These are phyloP conservation scores for Picea abies DNA, from an alignment of 83 land plant genomes.

Conservation along the genomic window DNA sequence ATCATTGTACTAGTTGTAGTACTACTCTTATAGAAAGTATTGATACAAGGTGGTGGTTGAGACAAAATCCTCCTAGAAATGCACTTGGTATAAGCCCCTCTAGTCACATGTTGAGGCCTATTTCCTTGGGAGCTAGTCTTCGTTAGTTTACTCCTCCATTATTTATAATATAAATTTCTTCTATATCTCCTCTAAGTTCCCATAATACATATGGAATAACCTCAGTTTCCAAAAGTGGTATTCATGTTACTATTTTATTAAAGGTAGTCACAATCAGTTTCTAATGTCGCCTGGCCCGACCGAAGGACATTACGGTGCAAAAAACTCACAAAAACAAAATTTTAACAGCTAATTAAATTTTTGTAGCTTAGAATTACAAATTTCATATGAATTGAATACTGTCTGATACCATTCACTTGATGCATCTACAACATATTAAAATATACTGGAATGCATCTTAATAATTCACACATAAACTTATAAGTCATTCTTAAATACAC, in stretches of 20 bases:
- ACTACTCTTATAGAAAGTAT: conserved; percentile 54
- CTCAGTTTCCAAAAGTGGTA: conserved; percentile 67
- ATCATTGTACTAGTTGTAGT: conserved; percentile 30
- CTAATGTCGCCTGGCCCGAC: too few species aligned
- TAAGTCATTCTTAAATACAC: too few species aligned
- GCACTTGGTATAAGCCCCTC: conserved; percentile 71
- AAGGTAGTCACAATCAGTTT: conserved; percentile 50
- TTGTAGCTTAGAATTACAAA: too few species aligned
- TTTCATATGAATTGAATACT: too few species aligned
- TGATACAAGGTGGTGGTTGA: conserved; percentile 44
- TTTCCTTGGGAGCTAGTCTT: conserved; percentile 85
- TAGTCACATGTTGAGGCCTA: conserved; percentile 51
- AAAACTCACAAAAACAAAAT: too few species aligned
- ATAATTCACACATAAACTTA: too few species aligned
- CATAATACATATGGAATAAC: conserved; percentile 74
- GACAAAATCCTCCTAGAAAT: conserved; percentile 48
- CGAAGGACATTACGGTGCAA: too few species aligned
- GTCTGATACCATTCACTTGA: too few species aligned
- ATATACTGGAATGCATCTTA: too few species aligned
- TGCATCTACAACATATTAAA: too few species aligned
- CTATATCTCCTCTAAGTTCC: conserved; percentile 42
- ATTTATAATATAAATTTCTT: conserved; percentile 48
- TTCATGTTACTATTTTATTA: conserved; percentile 58
- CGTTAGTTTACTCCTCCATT: conserved; percentile 76
- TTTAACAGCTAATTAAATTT: too few species aligned